Base-by-base conservation (phyloP, 805 yeast species). In the Saturnispora dispora region DNA sequence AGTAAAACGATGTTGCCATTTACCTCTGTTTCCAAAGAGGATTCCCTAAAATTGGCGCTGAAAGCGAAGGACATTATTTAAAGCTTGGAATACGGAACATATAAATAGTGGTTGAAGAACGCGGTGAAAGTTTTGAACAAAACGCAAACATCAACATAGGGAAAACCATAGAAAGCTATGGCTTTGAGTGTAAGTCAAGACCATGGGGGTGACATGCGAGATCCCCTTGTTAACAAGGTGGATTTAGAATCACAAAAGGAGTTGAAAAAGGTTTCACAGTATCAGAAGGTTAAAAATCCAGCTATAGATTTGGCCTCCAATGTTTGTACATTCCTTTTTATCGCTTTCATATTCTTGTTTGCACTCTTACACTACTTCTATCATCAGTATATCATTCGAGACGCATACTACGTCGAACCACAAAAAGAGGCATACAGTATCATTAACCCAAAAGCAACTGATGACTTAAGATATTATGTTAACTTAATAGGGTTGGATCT, bases 381-480 rank as follows among this genome's bases (percentile, higher is more conserved):
- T 20, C 52, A 49, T 28, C 36, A 44, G 3, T 44, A 41, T 15
- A 27, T 49, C 10, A 35, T 15, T 23, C 13, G 23, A 13, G 52
- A 49, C 5, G 28, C 20, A 17, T 10, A 33, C 11, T 42, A 48
- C 28, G 20, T 35, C 18, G 30, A 35, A 8, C 27, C 51, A 8
- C 17, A 32, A 18, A 32, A 15, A n/a, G 32, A 48, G 10, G 47
- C 51, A 4, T 48, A 35, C 23, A 35, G 22, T 37, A 23, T 13
- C 7, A 20, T 18, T 6, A 20, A 49, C 2, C 48, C 48, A 27
- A 44, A 42, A 25, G 70, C 70, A 13, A 50, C 48, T 4, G 35
- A 52, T 4, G 74, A 80, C 22, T 67, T 91, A 47, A 64, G 76
- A 25, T 88, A 85, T 62, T 91, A 90, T 62, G 83, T 85, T 15